Conservation (phyloP, 306 rosid species). For the Malus domestica region ASM211411v1 NC_041800.1:28460233-28460732, state of each 20-base stretch:
- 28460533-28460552: neutral
- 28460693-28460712: neutral
- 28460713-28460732: neutral
- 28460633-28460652: neutral
- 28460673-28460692: neutral
- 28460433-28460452: constrained; percentile 75
- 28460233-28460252: neutral
- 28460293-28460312: neutral
- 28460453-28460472: constrained; percentile 97
- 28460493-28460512: constrained; percentile 24
- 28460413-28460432: constrained; percentile 42
- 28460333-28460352: neutral
- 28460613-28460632: neutral
- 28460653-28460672: too few relatives aligned
- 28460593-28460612: neutral
- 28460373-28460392: neutral
- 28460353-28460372: neutral
- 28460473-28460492: constrained; percentile 97
- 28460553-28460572: neutral
- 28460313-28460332: neutral
- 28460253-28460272: neutral
- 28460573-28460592: neutral
- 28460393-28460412: neutral
- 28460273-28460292: neutral
- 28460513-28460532: neutral